These are phyloP conservation scores for Trypanosoma theileri DNA, from an alignment of 208 protist species.

Conservation along the genomic window DNA sequence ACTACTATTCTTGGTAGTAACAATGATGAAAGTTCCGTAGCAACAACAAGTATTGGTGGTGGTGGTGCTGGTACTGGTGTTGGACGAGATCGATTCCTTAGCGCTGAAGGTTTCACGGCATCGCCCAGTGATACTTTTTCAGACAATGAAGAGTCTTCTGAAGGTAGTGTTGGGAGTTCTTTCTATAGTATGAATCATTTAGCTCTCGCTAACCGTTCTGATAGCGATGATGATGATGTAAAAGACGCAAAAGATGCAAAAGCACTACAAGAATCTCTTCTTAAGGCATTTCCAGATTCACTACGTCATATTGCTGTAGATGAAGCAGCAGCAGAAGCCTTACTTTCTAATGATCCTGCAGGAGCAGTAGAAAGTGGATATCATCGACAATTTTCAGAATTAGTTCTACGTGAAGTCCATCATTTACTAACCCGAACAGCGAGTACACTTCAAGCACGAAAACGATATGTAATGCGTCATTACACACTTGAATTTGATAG, in stretches of 20 bases:
- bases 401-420: slow-evolving; percentile 23
- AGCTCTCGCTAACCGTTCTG: not conserved
- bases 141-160: not conserved
- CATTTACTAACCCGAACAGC: not conserved
- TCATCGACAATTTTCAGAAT: slow-evolving; percentile 31
- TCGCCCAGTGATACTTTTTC: not conserved
- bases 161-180: not conserved
- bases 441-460: not conserved
- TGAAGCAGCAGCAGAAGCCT: slow-evolving; percentile 14
- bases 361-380: slow-evolving; percentile 16
- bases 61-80: not conserved
- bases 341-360: slow-evolving; percentile 1
- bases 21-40: too few relatives aligned
- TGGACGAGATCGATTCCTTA: not conserved
- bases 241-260: slow-evolving; percentile 16
- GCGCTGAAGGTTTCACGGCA: not conserved
- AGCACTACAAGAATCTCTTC: slow-evolving; percentile 2
- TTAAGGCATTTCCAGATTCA: slow-evolving; percentile 26
- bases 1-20: too few relatives aligned
- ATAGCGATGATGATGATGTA: not conserved
- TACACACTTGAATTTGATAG: not conserved
- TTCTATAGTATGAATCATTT: not conserved
- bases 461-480: slow-evolving; percentile 15
- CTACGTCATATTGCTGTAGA: slow-evolving; percentile 22
- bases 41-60: not conserved